Conservation (phyloP, 768 basidiomycete species). For the Leccinum incarnatum region DNA sequence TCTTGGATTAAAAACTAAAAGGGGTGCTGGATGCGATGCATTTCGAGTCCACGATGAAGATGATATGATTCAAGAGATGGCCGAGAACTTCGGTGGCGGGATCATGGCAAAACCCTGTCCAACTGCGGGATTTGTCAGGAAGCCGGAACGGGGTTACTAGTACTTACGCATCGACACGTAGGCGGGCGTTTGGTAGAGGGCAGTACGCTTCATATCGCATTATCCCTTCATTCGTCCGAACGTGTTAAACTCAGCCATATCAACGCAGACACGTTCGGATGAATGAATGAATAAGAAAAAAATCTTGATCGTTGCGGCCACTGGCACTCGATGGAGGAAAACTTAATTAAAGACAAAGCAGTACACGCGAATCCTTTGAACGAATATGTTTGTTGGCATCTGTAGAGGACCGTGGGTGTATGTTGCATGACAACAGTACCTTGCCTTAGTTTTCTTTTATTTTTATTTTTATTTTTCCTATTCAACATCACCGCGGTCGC, state of each 20-base stretch:
- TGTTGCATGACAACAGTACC: slow-evolving; percentile 16
- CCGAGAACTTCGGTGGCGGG: neutral
- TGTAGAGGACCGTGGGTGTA: neutral
- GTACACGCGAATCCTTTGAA: neutral
- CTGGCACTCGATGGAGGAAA: neutral
- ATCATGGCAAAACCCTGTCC: slow-evolving; percentile 10
- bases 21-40: neutral
- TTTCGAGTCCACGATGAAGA: neutral
- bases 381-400: slow-evolving; percentile 9
- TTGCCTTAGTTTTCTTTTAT: neutral
- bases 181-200: neutral
- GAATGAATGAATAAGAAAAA: neutral
- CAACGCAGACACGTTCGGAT: neutral
- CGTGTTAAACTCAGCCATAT: neutral
- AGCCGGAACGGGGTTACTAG: slow-evolving; percentile 5
- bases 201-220: neutral
- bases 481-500: slow-evolving; percentile 4
- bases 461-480: neutral
- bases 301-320: neutral
- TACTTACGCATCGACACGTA: neutral
- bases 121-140: neutral
- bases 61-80: neutral
- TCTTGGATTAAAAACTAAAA: slow-evolving; percentile 2
- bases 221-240: neutral
- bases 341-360: neutral